phyloP scores from a whole-genome alignment of 306 rosid species.

The Parietaria judaica region DNA sequence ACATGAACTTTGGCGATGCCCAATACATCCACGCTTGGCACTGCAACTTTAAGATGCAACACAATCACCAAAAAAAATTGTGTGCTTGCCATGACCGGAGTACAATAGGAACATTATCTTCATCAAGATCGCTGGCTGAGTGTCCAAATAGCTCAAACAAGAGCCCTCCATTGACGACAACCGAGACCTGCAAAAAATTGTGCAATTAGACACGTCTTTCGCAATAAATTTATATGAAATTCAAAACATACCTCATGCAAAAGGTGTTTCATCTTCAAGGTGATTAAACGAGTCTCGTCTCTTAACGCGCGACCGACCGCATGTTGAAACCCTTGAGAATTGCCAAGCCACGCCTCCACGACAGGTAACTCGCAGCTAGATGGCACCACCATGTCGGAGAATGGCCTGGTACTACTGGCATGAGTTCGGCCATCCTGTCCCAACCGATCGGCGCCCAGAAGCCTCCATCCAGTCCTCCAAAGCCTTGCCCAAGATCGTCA shows the following conservation, averaged over 20 bases:
- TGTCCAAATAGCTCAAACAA: constrained; percentile 94
- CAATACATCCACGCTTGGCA: constrained; percentile 50
- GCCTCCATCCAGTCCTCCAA: constrained; percentile 22
- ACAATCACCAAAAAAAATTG: constrained; percentile 69
- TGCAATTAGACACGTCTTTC: too few relatives aligned
- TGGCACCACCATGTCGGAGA: constrained; percentile 94
- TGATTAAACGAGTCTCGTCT: constrained; percentile 71
- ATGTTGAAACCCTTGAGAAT: constrained; percentile 82
- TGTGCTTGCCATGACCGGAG: constrained; percentile 96
- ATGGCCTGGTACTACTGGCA: constrained; percentile 51
- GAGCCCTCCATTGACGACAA: constrained; percentile 88
- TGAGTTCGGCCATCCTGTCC: constrained; percentile 72
- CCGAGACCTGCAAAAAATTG: constrained; percentile 56
- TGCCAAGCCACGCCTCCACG: constrained; percentile 62
- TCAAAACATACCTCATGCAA: constrained; percentile 55
- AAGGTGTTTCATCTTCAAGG: constrained; percentile 85
- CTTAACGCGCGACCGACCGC: constrained; percentile 74
- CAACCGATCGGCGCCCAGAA: constrained; percentile 92
- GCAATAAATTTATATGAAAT: background rate
- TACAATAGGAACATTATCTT: constrained; percentile 88
- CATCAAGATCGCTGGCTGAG: constrained; percentile 72
- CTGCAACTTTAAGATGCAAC: constrained; percentile 65
- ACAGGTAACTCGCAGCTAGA: constrained; percentile 61
- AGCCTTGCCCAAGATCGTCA: constrained; percentile 9
- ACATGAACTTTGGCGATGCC: constrained; percentile 98